Evolutionary conservation across 495 filamentous ascomycete genomes (phyloP), one percentile per base, ranked within the genome.

Genomic region (Penicillium argentinense): DNA sequence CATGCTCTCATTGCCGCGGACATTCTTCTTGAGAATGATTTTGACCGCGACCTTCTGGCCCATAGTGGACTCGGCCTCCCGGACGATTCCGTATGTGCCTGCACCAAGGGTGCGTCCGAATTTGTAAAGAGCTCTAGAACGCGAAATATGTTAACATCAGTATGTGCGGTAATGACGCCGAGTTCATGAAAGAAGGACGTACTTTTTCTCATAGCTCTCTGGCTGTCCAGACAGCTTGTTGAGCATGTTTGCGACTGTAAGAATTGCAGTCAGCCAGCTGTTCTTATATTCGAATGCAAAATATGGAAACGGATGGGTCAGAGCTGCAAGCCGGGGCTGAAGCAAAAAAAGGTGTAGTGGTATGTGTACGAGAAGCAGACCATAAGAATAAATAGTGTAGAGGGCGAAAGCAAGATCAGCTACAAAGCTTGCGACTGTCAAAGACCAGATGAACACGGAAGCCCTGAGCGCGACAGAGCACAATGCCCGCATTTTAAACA

Each of bases 1-100:
- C 93, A 99, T 99, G 62, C 83, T 81, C 72, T 99, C 93, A 56
- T 97, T 97, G 43, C 93, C 95, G 49, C 89, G 89, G 60, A 99
- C 93, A 72, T 96, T 97, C 73, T 96, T 97, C 82, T 99, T 99
- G 54, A 99, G 76, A 63, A 99, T 99, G 64, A 99, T 97, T 78
- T 99, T 99, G 64, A 99, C 78, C 14, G 93, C 93, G 32, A 95
- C 93, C 72, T 95, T 95, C 51, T 89, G 87, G 11, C 78, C 81
- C 17, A 84, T 78, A 40, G 81, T 74, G 41, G 66, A 60, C 42
- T 96, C 90, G 37, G 93, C 93, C 68, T 99, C 93, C 48, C 93
- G 83, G 53, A 99, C 93, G 59, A 99, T 97, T 53, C 93, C 93
- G 74, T 99, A 99, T 56, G 93, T 99, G 45, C 93, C 93, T 37